Percentiles rank a stretch among this genome's conserved stretches.
Conservation (phyloP, 768 basidiomycete species). For the Auricularia auricula-judae region DNA sequence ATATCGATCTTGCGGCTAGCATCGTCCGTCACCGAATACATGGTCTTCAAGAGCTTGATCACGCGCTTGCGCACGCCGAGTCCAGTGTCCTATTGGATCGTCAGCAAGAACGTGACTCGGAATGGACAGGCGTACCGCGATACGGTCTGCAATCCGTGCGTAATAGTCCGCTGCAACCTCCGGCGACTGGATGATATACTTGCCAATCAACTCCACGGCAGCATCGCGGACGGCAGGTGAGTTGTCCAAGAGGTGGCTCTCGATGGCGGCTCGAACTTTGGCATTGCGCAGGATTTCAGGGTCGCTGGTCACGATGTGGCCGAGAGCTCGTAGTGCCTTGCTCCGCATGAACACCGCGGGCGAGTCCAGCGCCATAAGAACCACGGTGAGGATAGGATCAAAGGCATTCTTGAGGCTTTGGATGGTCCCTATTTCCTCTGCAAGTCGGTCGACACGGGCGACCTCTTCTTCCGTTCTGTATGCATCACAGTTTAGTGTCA, state of each 20-base stretch:
- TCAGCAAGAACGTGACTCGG: neutral
- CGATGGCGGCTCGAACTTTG: conserved; percentile 77
- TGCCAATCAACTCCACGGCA: conserved; percentile 94
- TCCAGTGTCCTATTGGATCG: conserved; percentile 69
- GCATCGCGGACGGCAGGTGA: conserved; percentile 95
- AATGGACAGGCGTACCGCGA: conserved; percentile 49
- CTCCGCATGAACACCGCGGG: conserved; percentile 87
- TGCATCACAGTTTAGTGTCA: neutral
- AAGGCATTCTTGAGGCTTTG: conserved; percentile 73
- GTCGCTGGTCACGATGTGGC: conserved; percentile 84
- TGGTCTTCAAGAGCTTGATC: conserved; percentile 82
- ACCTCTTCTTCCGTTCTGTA: conserved; percentile 62
- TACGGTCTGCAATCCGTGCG: conserved; percentile 75
- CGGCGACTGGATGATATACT: conserved; percentile 85
- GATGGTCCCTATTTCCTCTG: conserved; percentile 66
- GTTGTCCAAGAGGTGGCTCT: conserved; percentile 79
- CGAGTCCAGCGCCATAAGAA: conserved; percentile 71
- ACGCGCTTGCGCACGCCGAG: conserved; percentile 90
- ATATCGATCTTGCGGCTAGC: conserved; percentile 62
- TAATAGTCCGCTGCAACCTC: conserved; percentile 88
- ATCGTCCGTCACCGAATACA: conserved; percentile 58
- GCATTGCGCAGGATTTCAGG: conserved; percentile 66
- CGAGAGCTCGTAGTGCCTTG: conserved; percentile 83
- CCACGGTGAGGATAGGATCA: conserved; percentile 69
- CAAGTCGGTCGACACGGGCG: conserved; percentile 51